Percentiles rank a stretch among this genome's conserved stretches.
phyloP scores from a whole-genome alignment of 1,284 basidiomycete species.

The Flammula alnicola region DNA sequence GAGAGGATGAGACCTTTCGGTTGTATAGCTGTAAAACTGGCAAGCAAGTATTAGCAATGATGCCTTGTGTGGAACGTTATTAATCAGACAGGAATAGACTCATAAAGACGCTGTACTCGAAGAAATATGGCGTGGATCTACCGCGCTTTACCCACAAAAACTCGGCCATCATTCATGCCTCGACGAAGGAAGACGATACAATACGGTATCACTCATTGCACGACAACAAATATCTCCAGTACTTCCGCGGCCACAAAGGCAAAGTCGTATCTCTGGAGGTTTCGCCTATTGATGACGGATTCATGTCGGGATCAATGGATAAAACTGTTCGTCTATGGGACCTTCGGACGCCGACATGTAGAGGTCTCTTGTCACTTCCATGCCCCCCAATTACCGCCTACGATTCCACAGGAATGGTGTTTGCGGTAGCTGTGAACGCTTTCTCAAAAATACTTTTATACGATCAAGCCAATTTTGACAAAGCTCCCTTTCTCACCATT shows the following conservation, averaged over 20 bases:
- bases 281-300: conserved; percentile 92
- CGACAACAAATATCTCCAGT: conserved; percentile 95
- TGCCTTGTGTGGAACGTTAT: neutral
- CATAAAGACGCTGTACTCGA: conserved; percentile 82
- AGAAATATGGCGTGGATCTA: conserved; percentile 96
- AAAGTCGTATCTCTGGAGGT: conserved; percentile 91
- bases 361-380: conserved; percentile 73
- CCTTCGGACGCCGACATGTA: conserved; percentile 77
- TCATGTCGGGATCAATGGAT: conserved; percentile 93
- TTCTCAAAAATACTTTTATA: conserved; percentile 83
- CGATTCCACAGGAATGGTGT: conserved; percentile 88
- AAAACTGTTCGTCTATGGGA: conserved; percentile 98
- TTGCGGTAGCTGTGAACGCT: conserved; percentile 92
- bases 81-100: conserved; percentile 48
- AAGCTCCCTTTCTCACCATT: conserved; percentile 87
- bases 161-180: conserved; percentile 86
- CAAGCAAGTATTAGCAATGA: conserved; percentile 70
- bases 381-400: conserved; percentile 87
- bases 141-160: conserved; percentile 94
- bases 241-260: conserved; percentile 94
- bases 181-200: conserved; percentile 94
- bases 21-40: conserved; percentile 89
- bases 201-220: conserved; percentile 95
- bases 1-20: conserved; percentile 93
- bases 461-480: conserved; percentile 88